Evolutionary conservation across 169 alveolate species (phyloP).

Genomic region (Plasmodium inui): DNA sequence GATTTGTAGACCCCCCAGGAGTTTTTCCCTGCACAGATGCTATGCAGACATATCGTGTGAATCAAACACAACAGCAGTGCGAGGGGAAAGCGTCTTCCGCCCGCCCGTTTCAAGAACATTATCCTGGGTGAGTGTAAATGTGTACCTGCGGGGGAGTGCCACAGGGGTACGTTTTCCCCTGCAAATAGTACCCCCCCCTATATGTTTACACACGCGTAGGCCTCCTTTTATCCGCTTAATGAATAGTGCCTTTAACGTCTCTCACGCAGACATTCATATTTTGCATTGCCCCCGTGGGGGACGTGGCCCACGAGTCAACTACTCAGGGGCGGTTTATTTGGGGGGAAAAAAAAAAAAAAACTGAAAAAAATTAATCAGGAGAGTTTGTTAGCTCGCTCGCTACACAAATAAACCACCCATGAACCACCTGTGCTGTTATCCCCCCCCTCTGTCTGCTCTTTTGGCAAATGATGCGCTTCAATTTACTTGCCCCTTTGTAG

Average conservation of each 20-base stretch:
- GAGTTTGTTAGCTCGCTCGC: not conserved
- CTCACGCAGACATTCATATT: not conserved
- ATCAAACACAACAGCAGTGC: constrained; percentile 31
- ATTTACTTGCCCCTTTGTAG: not conserved
- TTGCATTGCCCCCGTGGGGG: not conserved
- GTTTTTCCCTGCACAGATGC: not conserved
- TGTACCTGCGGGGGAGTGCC: not conserved
- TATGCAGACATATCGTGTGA: not conserved
- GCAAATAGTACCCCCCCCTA: not conserved
- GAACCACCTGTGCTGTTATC: not conserved
- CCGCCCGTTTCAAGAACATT: constrained; percentile 7
- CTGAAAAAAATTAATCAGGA: not conserved
- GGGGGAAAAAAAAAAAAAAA: not conserved
- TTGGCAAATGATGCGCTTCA: not conserved
- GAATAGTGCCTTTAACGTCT: not conserved
- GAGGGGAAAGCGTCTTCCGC: constrained; percentile 9
- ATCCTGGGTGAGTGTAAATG: not conserved
- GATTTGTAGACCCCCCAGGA: not conserved
- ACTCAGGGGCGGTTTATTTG: not conserved
- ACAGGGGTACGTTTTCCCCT: not conserved
- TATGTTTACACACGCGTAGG: not conserved
- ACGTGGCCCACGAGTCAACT: not conserved
- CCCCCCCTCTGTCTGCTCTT: not conserved
- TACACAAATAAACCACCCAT: not conserved
- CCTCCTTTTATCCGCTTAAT: not conserved